phyloP scores from a whole-genome alignment of 345 rosid genomes.

The Carallia brachiata region DNA sequence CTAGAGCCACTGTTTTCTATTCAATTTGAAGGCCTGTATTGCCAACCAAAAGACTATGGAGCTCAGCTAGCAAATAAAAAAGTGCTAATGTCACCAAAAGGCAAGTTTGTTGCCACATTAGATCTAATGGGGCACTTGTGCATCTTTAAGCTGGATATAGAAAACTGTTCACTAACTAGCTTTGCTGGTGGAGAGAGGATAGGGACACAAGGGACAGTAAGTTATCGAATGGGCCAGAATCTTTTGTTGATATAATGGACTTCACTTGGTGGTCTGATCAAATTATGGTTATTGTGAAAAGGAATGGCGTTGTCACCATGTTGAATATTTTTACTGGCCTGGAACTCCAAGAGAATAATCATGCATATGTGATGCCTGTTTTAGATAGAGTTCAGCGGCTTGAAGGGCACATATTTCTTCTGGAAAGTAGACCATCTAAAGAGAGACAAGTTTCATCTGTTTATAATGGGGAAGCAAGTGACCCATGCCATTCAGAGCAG shows the following conservation, averaged over 20 bases:
- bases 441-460: conserved; percentile 29
- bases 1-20: conserved; percentile 51
- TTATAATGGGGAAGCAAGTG: conserved; percentile 32
- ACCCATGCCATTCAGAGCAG: conserved; percentile 26
- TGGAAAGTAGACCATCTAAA: conserved; percentile 51
- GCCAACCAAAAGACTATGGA: conserved; percentile 33
- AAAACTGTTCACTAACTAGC: conserved; percentile 35
- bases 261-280: conserved; percentile 96
- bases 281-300: conserved; percentile 55
- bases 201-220: conserved; percentile 31
- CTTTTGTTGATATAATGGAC: conserved; percentile 50
- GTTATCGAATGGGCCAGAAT: conserved; percentile 23
- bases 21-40: conserved; percentile 63
- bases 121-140: conserved; percentile 64
- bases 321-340: conserved; percentile 51
- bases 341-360: conserved; percentile 51
- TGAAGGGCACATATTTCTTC: conserved; percentile 61
- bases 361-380: conserved; percentile 54
- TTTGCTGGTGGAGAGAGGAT: conserved; percentile 30
- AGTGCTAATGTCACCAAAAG: conserved; percentile 74
- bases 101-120: conserved; percentile 61
- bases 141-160: conserved; percentile 59
- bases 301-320: conserved; percentile 52
- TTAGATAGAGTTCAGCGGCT: conserved; percentile 54
- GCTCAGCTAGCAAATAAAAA: conserved; percentile 60